Base-by-base conservation (phyloP, 139 green algal species). In the Axilococcus clingmanii region DNA sequence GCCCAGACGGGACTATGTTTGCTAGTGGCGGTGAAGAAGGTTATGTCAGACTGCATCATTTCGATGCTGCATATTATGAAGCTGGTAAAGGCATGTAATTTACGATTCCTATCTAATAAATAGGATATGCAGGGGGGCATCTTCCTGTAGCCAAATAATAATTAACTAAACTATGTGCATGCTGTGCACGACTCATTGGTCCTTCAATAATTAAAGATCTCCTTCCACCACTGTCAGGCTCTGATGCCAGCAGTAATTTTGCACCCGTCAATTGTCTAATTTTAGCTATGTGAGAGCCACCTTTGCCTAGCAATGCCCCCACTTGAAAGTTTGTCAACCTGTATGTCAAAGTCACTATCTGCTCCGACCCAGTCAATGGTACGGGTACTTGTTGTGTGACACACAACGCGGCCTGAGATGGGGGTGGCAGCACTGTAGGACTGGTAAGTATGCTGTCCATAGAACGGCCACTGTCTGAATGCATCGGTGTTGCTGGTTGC, bases 31-130 rank as follows among this genome's bases (percentile, higher is more conserved):
- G 82, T 5, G 93, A 99, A 78, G 93, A 99, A 64, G 93, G 93
- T 24, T 98, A 96, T 64, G 80, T 97, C 29, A 81, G 93, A 29
- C 30, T 99, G n/a, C 85, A 97, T 61, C 84, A 95, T 61, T 90
- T 99, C 55, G 91, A 97, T 49, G 63, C 63, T 4, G 63, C 59
- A n/a, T 57, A 62, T 33, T 57, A n/a, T n/a, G n/a, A n/a, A n/a
- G n/a, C n/a, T n/a, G n/a, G n/a, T n/a, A n/a, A n/a, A n/a, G n/a
- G n/a, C n/a, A n/a, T n/a, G n/a, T n/a, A n/a, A n/a, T n/a, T n/a
- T n/a, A n/a, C n/a, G n/a, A n/a, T n/a, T n/a, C n/a, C n/a, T n/a
- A n/a, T n/a, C n/a, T n/a, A n/a, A n/a, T n/a, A n/a, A n/a, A n/a
- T n/a, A n/a, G n/a, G n/a, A n/a, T n/a, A n/a, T 27, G 42, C 27